Evolutionary conservation across 768 basidiomycete species (phyloP).

Genomic region (Pluteus cervinus): DNA sequence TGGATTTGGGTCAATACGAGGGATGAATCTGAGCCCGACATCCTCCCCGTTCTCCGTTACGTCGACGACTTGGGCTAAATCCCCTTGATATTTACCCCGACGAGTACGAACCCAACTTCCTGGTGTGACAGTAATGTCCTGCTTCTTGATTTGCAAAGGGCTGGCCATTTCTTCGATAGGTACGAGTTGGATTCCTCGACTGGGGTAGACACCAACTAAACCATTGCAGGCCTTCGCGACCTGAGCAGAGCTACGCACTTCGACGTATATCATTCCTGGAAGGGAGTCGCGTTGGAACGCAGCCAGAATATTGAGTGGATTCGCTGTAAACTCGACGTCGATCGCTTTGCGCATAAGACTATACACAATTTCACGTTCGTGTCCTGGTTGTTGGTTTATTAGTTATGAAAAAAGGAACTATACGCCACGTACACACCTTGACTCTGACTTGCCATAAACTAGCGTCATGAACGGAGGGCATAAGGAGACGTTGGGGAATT

Average conservation of each 20-base stretch:
- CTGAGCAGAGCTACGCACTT: conserved; percentile 82
- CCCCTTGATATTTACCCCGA: conserved; percentile 90
- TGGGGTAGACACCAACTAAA: conserved; percentile 87
- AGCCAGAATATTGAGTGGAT: conserved; percentile 81
- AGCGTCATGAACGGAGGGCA: conserved; percentile 96
- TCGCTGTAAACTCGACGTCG: conserved; percentile 70
- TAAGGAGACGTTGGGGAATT: conserved; percentile 86
- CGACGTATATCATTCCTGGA: conserved; percentile 94
- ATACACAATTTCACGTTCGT: conserved; percentile 90
- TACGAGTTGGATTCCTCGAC: conserved; percentile 76
- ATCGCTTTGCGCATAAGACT: conserved; percentile 93
- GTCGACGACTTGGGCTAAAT: conserved; percentile 93
- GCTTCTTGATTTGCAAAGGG: conserved; percentile 91
- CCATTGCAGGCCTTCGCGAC: conserved; percentile 83
- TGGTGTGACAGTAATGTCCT: conserved; percentile 74
- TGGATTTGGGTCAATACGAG: conserved; percentile 95
- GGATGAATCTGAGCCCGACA: conserved; percentile 88
- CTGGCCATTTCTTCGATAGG: conserved; percentile 99
- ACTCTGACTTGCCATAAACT: conserved; percentile 94
- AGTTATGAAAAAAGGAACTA: background rate
- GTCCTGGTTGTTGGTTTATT: conserved; percentile 56
- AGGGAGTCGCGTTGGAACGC: conserved; percentile 96
- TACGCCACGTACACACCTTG: conserved; percentile 48
- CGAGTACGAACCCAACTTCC: conserved; percentile 95
- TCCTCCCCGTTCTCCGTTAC: conserved; percentile 91